phyloP scores from a whole-genome alignment of 768 basidiomycete genomes.

The Pleurotus platypus region DNA sequence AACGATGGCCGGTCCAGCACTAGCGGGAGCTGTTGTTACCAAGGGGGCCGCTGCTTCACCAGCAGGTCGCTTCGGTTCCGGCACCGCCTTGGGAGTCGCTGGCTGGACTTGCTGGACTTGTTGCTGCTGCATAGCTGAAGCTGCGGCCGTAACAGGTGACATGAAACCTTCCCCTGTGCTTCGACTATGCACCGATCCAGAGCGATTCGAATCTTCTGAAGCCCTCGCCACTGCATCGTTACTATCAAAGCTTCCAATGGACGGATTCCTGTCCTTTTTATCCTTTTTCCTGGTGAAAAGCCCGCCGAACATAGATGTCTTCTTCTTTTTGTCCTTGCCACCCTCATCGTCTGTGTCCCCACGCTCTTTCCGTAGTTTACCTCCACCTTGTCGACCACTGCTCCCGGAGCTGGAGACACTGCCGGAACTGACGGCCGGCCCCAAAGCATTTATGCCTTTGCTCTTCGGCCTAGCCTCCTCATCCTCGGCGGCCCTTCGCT shows the following conservation, averaged over 20 bases:
- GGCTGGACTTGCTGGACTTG: slow-evolving; percentile 22
- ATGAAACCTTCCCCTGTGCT: slow-evolving; percentile 27
- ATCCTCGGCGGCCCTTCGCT: slow-evolving; percentile 43
- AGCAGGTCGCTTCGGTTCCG: slow-evolving; percentile 23
- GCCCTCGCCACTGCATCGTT: slow-evolving; percentile 35
- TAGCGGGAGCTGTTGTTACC: slow-evolving; percentile 12
- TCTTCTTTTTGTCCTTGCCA: slow-evolving; percentile 57
- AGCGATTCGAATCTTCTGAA: slow-evolving; percentile 65
- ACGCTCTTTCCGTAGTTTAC: slow-evolving; percentile 44
- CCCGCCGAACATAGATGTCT: slow-evolving; percentile 68
- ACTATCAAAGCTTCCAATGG: slow-evolving; percentile 50
- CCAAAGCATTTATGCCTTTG: slow-evolving; percentile 43
- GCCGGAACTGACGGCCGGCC: slow-evolving; percentile 33
- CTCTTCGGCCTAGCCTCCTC: slow-evolving; percentile 42
- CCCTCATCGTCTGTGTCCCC: slow-evolving; percentile 29
- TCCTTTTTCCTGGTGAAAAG: slow-evolving; percentile 79
- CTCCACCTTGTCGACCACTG: slow-evolving; percentile 15
- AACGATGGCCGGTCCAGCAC: slow-evolving; percentile 26
- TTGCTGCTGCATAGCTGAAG: slow-evolving; percentile 58
- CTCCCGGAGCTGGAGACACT: slow-evolving; percentile 23
- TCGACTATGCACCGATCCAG: slow-evolving; percentile 38
- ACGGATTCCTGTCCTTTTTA: slow-evolving; percentile 47
- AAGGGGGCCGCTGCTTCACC: slow-evolving; percentile 21
- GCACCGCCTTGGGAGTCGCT: slow-evolving; percentile 16
- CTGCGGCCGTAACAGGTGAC: slow-evolving; percentile 50